Base-by-base conservation (phyloP, 2,329 filamentous ascomycete species). In the Biscogniauxia marginata region DNA sequence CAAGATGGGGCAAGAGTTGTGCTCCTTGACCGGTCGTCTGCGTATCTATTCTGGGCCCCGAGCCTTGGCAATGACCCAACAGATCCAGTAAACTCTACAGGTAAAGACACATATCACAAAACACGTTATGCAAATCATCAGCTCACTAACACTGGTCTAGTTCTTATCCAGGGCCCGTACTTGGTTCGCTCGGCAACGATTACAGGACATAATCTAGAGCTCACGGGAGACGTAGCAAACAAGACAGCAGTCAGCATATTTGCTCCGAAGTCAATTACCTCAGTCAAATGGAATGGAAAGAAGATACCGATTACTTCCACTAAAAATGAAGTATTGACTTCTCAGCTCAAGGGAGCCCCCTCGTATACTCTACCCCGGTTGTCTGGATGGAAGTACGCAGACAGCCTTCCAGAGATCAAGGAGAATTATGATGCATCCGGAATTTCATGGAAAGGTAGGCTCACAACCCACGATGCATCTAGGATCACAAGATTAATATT, bases 31-130 rank as follows among this genome's bases (percentile, higher is more conserved):
- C 74, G 83, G 9, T 69, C 74, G 1, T 71, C 79, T 0, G 84
- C 83, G 0, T 85, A 84, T 63, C 70, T 75, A 0, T 84, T 85
- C 65, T 86, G 82, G 77, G 80, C 79, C 0, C 80, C 83, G 3
- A 71, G 77, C 1, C 71, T 83, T 7, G 77, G 74, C 0, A 74
- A 73, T 4, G 67, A 84, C 56, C 80, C 81, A 0, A 67, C 75
- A 20, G 75, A 77, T 0, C 71, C 72, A 0, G 74, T 73, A 1
- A 72, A 78, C 23, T 71, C 79, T 45, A 81, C 79, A 19, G 71
- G 78, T 80, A 57, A 55, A 70, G 58, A 3, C 9, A 39, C n/a
- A 2, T 39, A 39, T 39, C n/a, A n/a, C n/a, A 39, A 39, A 11
- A 39, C 11, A 4, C 13, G 20, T 50, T 3, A 4, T 18, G 7